Evolutionary conservation across 495 filamentous ascomycete species (phyloP).

Genomic region (Hamigera avellanea): DNA sequence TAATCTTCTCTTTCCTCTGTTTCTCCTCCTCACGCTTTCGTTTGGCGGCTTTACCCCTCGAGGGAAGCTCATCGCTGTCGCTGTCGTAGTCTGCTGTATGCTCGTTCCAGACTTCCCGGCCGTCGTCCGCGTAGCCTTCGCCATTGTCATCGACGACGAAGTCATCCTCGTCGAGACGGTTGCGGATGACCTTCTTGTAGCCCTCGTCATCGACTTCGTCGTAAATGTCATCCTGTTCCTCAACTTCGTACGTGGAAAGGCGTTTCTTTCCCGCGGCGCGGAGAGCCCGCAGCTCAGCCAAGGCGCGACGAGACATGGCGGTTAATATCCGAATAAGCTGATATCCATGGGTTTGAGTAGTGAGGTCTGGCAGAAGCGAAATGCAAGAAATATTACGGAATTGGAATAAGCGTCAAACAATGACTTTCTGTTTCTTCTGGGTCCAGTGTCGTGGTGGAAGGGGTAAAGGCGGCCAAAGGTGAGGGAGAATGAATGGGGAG

Average conservation of each 20-base stretch:
- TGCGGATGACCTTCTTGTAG: conserved; percentile 90
- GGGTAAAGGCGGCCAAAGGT: background rate
- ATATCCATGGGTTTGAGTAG: conserved; percentile 6
- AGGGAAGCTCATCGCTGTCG: conserved; percentile 53
- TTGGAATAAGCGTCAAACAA: conserved; percentile 6
- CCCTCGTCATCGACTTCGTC: conserved; percentile 95
- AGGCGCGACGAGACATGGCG: conserved; percentile 29
- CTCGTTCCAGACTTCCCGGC: conserved; percentile 92
- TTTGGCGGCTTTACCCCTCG: conserved; percentile 64
- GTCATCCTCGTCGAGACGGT: conserved; percentile 84
- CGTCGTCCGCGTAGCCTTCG: conserved; percentile 90
- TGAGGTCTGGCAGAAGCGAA: no score
- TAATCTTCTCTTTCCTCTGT: conserved; percentile 72
- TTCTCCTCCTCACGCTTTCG: conserved; percentile 84
- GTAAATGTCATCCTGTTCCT: conserved; percentile 76
- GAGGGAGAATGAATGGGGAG: background rate
- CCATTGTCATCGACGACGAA: conserved; percentile 96
- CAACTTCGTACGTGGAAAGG: conserved; percentile 76
- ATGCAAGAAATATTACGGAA: conserved; percentile 3
- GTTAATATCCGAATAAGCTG: no score
- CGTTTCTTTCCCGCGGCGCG: conserved; percentile 84
- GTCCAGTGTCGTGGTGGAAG: background rate
- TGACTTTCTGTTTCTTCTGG: background rate
- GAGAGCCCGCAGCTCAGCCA: conserved; percentile 76
- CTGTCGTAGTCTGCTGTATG: conserved; percentile 44